A percentile compares a stretch with the other conserved stretches of the same genome.
These are phyloP conservation scores for Aspergillus sojae DNA, from an alignment of 2,329 filamentous ascomycete species.

Conservation along the genomic window DNA sequence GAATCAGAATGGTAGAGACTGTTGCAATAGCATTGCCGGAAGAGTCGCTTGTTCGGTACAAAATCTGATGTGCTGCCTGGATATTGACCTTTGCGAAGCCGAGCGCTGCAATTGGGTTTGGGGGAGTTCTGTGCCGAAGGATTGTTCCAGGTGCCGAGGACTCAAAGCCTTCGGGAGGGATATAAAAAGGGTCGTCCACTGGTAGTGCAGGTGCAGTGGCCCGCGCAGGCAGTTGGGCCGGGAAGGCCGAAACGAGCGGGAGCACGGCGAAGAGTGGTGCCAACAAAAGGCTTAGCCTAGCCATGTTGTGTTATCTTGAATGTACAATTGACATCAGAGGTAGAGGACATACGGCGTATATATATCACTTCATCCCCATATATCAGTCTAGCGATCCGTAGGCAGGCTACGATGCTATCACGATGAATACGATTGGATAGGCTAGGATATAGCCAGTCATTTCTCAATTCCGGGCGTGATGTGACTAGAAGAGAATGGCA, in stretches of 20 bases:
- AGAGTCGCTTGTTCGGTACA: slow-evolving; percentile 46
- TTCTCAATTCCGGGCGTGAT: background rate
- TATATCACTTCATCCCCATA: background rate
- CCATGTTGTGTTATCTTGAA: background rate
- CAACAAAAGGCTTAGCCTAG: slow-evolving; percentile 4
- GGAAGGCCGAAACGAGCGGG: background rate
- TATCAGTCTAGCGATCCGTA: background rate
- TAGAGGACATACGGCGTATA: background rate
- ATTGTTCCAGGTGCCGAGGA: slow-evolving; percentile 29
- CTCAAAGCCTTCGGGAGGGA: slow-evolving; percentile 31
- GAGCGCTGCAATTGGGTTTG: slow-evolving; percentile 28
- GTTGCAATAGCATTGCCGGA: slow-evolving; percentile 40
- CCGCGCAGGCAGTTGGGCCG: slow-evolving; percentile 1
- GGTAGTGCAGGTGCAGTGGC: slow-evolving; percentile 19
- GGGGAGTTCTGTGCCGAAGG: slow-evolving; percentile 27
- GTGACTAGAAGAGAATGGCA: background rate
- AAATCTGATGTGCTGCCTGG: slow-evolving; percentile 36
- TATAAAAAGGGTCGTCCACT: slow-evolving; percentile 33
- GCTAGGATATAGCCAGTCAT: background rate
- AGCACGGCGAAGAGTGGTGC: slow-evolving; percentile 4
- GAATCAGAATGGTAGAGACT: slow-evolving; percentile 44
- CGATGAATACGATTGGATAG: background rate
- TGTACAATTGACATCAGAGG: background rate
- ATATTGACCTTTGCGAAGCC: slow-evolving; percentile 26
- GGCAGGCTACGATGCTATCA: background rate